Evolutionary conservation across 805 yeast genomes (phyloP).

Genomic region (Metschnikowia sp.): DNA sequence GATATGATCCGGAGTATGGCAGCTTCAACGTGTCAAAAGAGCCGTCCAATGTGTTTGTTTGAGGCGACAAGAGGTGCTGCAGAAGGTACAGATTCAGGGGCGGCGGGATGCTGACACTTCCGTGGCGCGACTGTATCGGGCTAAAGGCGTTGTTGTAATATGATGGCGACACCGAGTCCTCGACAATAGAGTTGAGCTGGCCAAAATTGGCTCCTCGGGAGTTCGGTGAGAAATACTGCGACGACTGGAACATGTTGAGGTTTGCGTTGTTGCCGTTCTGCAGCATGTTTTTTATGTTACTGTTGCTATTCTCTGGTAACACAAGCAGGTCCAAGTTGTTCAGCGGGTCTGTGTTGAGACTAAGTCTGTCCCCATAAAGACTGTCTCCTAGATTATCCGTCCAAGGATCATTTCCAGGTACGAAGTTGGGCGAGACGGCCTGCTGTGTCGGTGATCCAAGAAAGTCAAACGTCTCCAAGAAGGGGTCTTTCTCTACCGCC

Average conservation of each 20-base stretch:
- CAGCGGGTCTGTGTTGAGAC: slow-evolving; percentile 8
- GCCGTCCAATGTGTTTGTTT: slow-evolving; percentile 23
- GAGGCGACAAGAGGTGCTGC: slow-evolving; percentile 37
- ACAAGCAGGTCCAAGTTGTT: slow-evolving; percentile 36
- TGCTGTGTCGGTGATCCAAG: slow-evolving; percentile 17
- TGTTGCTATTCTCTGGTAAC: slow-evolving; percentile 26
- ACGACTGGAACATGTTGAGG: slow-evolving; percentile 25
- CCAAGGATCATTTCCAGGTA: slow-evolving; percentile 4
- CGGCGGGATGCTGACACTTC: slow-evolving; percentile 29
- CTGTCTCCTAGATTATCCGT: slow-evolving; percentile 2
- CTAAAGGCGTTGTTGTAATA: slow-evolving; percentile 24
- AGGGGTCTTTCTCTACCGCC: slow-evolving; percentile 11
- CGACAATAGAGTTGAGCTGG: slow-evolving; percentile 33
- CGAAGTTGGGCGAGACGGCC: slow-evolving; percentile 6
- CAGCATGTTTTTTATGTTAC: slow-evolving; percentile 4
- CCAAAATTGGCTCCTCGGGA: slow-evolving; percentile 23
- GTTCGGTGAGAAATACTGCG: slow-evolving; percentile 43
- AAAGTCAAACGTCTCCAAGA: slow-evolving; percentile 17
- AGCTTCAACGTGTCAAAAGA: slow-evolving; percentile 35
- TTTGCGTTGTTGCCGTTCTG: slow-evolving; percentile 1
- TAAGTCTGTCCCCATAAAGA: slow-evolving; percentile 8
- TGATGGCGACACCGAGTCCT: slow-evolving; percentile 18
- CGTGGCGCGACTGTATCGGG: slow-evolving; percentile 30
- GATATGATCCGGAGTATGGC: slow-evolving; percentile 28
- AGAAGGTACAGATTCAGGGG: slow-evolving; percentile 31